Percentiles rank a stretch among this genome's conserved stretches.
Evolutionary conservation across 495 filamentous ascomycete species (phyloP).

Genomic region (Venustampulla echinocandica): DNA sequence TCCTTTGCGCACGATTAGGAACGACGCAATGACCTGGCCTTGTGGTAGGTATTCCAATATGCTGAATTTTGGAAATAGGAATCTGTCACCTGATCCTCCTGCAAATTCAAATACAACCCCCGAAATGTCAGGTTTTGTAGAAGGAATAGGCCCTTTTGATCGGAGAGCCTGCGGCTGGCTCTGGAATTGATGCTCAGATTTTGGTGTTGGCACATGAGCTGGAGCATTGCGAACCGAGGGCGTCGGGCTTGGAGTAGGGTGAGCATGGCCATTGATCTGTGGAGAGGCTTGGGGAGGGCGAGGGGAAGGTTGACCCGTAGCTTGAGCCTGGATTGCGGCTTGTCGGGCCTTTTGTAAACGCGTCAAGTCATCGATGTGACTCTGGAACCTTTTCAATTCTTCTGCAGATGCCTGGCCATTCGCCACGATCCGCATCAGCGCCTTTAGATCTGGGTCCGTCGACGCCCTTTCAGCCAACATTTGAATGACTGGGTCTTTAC

Average conservation of each 20-base stretch:
- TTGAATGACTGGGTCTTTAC: constrained; percentile 89
- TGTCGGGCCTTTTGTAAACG: constrained; percentile 24
- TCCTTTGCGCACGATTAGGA: constrained; percentile 55
- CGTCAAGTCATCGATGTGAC: constrained; percentile 86
- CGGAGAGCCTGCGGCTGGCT: constrained; percentile 33
- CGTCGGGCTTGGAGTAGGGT: constrained; percentile 22
- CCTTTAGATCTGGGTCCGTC: constrained; percentile 78
- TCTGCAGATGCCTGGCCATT: constrained; percentile 70
- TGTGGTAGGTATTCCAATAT: constrained; percentile 62
- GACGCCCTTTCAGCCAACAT: constrained; percentile 82
- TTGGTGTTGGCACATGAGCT: constrained; percentile 24
- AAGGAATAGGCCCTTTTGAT: constrained; percentile 44
- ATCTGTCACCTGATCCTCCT: constrained; percentile 74
- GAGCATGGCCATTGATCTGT: constrained; percentile 11
- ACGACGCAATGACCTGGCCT: constrained; percentile 50
- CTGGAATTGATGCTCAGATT: constrained; percentile 16
- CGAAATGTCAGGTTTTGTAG: constrained; percentile 52
- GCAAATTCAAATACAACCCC: constrained; percentile 80
- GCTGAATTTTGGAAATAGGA: constrained; percentile 77
- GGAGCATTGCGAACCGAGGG: constrained; percentile 17
- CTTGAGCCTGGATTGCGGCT: constrained; percentile 5
- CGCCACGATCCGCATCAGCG: constrained; percentile 93
- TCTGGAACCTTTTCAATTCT: constrained; percentile 82
- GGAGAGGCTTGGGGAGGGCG: constrained; percentile 19
- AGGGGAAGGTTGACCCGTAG: constrained; percentile 11